A percentile compares a stretch with the other conserved stretches of the same genome.
Evolutionary conservation across 1,139 yeast genomes (phyloP).

Genomic region (Saccharomycopsis phalli): DNA sequence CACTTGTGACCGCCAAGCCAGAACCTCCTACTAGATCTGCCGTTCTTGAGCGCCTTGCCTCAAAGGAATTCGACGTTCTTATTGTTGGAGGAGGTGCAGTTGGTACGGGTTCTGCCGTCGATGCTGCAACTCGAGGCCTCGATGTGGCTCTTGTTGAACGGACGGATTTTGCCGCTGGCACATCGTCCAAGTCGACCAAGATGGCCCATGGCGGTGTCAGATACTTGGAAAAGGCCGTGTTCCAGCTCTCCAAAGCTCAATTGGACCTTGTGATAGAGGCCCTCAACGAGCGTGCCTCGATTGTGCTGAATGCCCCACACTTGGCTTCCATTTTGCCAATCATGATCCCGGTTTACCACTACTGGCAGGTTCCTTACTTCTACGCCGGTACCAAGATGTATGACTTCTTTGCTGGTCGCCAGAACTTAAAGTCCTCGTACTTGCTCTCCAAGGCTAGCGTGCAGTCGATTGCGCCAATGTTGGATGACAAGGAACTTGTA

Average conservation of each 20-base stretch:
- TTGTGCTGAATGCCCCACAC: constrained; percentile 90
- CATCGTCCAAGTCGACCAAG: constrained; percentile 92
- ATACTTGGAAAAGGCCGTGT: constrained; percentile 89
- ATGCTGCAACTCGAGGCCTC: constrained; percentile 85
- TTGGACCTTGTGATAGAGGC: constrained; percentile 91
- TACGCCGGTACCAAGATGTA: constrained; percentile 88
- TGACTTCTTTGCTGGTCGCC: constrained; percentile 87
- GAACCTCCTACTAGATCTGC: constrained; percentile 35
- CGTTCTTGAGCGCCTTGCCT: constrained; percentile 31
- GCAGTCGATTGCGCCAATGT: constrained; percentile 76
- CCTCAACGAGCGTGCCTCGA: constrained; percentile 81
- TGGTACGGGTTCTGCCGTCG: constrained; percentile 89
- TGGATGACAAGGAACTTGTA: constrained; percentile 70
- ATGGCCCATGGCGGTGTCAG: constrained; percentile 98
- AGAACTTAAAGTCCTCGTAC: constrained; percentile 75
- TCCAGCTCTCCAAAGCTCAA: constrained; percentile 83
- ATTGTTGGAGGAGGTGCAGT: constrained; percentile 96
- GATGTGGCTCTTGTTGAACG: constrained; percentile 83
- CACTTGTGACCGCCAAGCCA: constrained; percentile 22
- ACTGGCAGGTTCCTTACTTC: constrained; percentile 96
- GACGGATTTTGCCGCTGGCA: constrained; percentile 84
- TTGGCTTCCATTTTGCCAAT: constrained; percentile 81
- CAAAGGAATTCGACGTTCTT: constrained; percentile 61
- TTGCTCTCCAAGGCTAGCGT: constrained; percentile 63
- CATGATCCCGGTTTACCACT: constrained; percentile 88